Conservation (phyloP, 2,329 filamentous ascomycete species). For the Biscogniauxia mediterranea region DNA sequence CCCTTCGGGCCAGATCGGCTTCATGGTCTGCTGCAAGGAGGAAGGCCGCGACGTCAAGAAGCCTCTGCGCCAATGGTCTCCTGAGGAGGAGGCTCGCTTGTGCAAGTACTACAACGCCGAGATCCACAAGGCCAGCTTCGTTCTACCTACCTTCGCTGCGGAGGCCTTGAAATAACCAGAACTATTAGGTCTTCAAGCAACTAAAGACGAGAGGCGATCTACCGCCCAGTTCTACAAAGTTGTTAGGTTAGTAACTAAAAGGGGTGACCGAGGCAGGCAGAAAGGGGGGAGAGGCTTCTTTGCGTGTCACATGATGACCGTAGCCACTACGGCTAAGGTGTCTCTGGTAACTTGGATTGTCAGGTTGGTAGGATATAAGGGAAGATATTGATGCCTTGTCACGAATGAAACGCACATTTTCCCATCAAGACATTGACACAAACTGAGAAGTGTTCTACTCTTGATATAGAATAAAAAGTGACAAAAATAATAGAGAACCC, state of each 20-base stretch:
- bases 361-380: neutral
- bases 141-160: constrained; percentile 90
- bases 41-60: constrained; percentile 76
- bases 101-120: constrained; percentile 98
- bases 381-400: neutral
- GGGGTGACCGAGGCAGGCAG: neutral
- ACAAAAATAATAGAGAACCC: too few species aligned
- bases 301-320: neutral
- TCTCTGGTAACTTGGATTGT: neutral
- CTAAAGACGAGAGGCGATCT: neutral
- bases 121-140: constrained; percentile 91
- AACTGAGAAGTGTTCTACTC: too few species aligned
- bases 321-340: neutral
- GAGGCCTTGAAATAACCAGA: constrained; percentile 60
- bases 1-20: constrained; percentile 97
- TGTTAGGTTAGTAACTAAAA: neutral
- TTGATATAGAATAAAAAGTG: too few species aligned
- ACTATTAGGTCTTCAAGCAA: neutral
- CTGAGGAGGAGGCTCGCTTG: constrained; percentile 87
- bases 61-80: constrained; percentile 76
- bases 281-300: neutral
- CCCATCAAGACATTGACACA: neutral
- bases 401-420: neutral
- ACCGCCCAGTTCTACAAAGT: neutral
- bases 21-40: constrained; percentile 99